A percentile compares a stretch with the other conserved stretches of the same genome.
Conservation (phyloP, 2,329 filamentous ascomycete species). For the Colletotrichum cereale region DNA sequence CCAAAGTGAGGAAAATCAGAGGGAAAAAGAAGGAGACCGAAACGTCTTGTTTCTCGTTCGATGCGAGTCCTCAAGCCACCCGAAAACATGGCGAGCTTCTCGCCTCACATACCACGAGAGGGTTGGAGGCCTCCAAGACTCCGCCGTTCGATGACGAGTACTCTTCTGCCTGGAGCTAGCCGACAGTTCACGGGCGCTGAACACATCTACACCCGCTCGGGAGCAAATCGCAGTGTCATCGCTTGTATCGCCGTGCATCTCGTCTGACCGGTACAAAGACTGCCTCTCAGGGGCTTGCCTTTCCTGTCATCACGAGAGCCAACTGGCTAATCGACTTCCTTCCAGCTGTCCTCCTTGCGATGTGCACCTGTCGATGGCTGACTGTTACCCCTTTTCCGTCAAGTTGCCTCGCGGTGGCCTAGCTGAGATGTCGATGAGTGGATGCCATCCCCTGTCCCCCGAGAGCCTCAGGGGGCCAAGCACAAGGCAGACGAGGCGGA, state of each 20-base stretch:
- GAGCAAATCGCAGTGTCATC: not conserved
- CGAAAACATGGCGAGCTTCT: not conserved
- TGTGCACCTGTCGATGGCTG: not conserved
- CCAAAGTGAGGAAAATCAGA: too few species aligned
- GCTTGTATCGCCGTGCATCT: not conserved
- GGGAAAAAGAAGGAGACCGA: too few species aligned
- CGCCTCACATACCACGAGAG: not conserved
- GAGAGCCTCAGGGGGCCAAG: not conserved
- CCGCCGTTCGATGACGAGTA: not conserved
- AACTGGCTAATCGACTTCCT: too few species aligned
- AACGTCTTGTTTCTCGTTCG: too few species aligned
- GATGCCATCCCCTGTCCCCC: too few species aligned
- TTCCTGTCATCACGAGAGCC: not conserved
- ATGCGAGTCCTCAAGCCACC: not conserved
- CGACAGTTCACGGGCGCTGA: not conserved
- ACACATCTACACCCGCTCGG: not conserved
- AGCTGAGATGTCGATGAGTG: not conserved
- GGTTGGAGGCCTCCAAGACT: not conserved
- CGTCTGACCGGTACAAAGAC: not conserved
- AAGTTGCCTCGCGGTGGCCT: not conserved
- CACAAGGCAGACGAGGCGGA: not conserved
- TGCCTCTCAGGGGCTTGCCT: not conserved
- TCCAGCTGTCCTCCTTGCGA: not conserved
- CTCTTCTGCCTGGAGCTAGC: not conserved
- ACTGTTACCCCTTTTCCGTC: not conserved